Conservation (phyloP, 352 stramenopile genomes). For the Globisporangium cylindrosporum region DNA sequence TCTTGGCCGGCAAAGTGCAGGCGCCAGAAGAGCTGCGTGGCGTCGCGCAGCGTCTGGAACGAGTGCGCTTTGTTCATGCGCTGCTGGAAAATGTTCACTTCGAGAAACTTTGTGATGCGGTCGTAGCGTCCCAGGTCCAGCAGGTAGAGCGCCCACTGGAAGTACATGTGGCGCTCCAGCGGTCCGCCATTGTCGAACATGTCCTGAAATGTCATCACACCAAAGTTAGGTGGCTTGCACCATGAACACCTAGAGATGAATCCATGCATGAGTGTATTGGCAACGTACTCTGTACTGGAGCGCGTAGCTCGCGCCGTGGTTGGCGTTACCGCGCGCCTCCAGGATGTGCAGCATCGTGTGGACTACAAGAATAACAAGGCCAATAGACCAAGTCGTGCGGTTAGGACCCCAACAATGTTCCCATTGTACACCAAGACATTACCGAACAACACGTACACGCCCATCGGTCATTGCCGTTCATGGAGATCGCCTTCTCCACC, state of each 20-base stretch:
- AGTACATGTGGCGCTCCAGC: constrained; percentile 72
- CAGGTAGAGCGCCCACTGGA: constrained; percentile 82
- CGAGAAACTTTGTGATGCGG: constrained; percentile 77
- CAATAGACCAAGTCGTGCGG: not conserved
- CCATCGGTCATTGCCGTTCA: constrained; percentile 84
- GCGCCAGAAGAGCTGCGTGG: constrained; percentile 83
- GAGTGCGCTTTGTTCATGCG: constrained; percentile 47
- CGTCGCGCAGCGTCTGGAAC: constrained; percentile 57
- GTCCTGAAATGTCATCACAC: constrained; percentile 24
- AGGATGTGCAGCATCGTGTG: constrained; percentile 77
- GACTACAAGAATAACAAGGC: constrained; percentile 31
- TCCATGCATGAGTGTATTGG: too few relatives aligned
- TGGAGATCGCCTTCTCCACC: constrained; percentile 76
- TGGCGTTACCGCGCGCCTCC: constrained; percentile 76
- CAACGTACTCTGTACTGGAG: constrained; percentile 59
- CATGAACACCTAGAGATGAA: too few relatives aligned
- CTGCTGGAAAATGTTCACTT: constrained; percentile 63
- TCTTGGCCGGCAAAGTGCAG: constrained; percentile 75
- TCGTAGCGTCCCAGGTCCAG: constrained; percentile 81
- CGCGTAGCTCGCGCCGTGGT: constrained; percentile 82
- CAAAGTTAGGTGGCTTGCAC: too few relatives aligned
- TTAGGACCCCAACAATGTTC: constrained; percentile 3
- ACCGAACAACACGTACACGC: constrained; percentile 53
- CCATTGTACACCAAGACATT: not conserved
- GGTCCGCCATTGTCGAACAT: constrained; percentile 73